Percentiles rank a stretch among this genome's conserved stretches.
phyloP scores from a whole-genome alignment of 2,329 filamentous ascomycete genomes.

The Xylariaceae sp. region DNA sequence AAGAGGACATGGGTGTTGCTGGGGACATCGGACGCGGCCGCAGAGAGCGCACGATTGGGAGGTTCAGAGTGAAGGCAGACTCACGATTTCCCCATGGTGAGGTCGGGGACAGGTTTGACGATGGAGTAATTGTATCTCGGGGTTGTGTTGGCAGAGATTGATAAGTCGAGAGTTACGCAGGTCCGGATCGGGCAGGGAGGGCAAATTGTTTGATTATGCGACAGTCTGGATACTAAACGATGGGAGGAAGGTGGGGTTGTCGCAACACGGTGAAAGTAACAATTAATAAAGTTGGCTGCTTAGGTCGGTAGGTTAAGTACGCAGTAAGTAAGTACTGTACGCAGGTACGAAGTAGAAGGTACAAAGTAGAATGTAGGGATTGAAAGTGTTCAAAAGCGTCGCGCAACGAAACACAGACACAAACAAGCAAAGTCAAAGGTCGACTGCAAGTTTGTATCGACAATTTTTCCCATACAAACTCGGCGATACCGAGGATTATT shows the following conservation, averaged over 20 bases:
- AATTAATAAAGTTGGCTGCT: slow-evolving; percentile 3
- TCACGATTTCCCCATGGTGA: slow-evolving; percentile 37
- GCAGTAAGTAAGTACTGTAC: too few species aligned
- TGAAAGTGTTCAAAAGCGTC: not conserved
- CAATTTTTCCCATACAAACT: not conserved
- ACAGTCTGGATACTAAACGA: slow-evolving; percentile 25
- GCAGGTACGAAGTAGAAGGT: too few species aligned
- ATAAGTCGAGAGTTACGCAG: slow-evolving; percentile 9
- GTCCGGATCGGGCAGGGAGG: slow-evolving; percentile 11
- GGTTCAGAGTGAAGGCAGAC: slow-evolving; percentile 17
- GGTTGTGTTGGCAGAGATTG: slow-evolving; percentile 8
- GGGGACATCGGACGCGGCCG: slow-evolving; percentile 1
- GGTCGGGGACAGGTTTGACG: not conserved
- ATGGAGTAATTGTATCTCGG: not conserved
- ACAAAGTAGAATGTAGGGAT: too few species aligned
- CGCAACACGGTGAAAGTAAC: slow-evolving; percentile 28
- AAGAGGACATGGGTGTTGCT: slow-evolving; percentile 1
- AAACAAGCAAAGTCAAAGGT: not conserved
- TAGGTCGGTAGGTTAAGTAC: too few species aligned
- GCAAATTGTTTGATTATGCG: slow-evolving; percentile 28
- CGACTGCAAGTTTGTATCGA: too few species aligned
- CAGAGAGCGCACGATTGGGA: slow-evolving; percentile 8
- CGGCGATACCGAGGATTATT: not conserved
- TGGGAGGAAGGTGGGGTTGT: slow-evolving; percentile 30
- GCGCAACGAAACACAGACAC: not conserved